These are phyloP conservation scores for Mallotus repandus DNA, from an alignment of 441 rosid species.

Conservation along the genomic window DNA sequence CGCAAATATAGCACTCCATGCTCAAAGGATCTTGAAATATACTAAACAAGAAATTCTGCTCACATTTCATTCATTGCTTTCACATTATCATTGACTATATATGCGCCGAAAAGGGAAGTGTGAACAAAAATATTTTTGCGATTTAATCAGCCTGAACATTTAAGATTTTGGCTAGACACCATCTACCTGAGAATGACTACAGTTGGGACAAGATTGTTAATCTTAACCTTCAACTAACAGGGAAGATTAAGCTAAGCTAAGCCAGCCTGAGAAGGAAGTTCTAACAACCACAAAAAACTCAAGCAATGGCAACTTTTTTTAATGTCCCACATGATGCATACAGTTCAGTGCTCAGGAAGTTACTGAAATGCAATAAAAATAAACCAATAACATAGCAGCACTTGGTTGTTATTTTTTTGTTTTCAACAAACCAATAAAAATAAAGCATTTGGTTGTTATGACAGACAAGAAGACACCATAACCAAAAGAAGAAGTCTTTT, in stretches of 20 bases:
- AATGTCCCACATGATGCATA: constrained; percentile 14
- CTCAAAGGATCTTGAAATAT: no score
- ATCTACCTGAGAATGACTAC: neutral
- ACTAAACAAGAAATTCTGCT: no score
- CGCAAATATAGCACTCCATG: no score
- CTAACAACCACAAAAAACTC: neutral
- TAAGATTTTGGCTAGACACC: neutral
- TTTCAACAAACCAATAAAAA: no score
- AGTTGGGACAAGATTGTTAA: neutral
- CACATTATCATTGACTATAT: no score
- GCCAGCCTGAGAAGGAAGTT: constrained; percentile 9
- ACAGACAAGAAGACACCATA: neutral
- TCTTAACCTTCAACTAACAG: neutral
- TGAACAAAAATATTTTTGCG: neutral
- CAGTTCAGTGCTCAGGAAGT: neutral
- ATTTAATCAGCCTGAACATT: no score
- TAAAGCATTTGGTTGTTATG: neutral
- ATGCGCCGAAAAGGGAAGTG: neutral
- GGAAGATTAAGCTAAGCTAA: neutral
- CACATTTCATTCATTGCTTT: no score
- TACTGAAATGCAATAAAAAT: neutral
- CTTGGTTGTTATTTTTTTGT: no score
- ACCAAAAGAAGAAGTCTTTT: neutral
- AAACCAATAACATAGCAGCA: neutral
- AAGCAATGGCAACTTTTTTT: neutral